Percentiles rank a stretch among this genome's conserved stretches.
phyloP scores from a whole-genome alignment of 371 early-diverging fungal species.

The Rhizopus stolonifer region DNA sequence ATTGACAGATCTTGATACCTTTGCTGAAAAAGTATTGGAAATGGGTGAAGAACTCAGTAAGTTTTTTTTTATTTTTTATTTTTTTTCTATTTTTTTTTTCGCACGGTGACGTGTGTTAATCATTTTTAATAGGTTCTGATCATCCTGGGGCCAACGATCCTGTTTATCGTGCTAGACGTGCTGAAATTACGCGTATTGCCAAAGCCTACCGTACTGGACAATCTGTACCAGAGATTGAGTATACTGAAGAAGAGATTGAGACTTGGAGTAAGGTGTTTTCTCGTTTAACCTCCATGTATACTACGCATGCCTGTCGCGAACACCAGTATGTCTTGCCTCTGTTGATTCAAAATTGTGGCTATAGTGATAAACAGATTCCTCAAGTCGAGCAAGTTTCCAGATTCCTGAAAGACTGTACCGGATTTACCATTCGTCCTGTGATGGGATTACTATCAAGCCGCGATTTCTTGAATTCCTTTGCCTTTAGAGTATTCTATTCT shows the following conservation, averaged over 20 bases:
- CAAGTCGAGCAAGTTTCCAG: slow-evolving; percentile 89
- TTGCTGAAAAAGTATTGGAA: slow-evolving; percentile 90
- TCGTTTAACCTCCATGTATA: slow-evolving; percentile 75
- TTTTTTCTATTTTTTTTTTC: too few relatives aligned
- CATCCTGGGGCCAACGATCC: slow-evolving; percentile 94
- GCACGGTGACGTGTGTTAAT: too few relatives aligned
- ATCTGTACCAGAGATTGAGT: slow-evolving; percentile 83
- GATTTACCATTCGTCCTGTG: slow-evolving; percentile 93
- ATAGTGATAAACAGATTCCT: slow-evolving; percentile 82
- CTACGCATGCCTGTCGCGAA: slow-evolving; percentile 90
- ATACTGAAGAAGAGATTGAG: slow-evolving; percentile 77
- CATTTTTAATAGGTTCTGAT: slow-evolving; percentile 74
- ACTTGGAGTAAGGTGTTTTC: slow-evolving; percentile 89
- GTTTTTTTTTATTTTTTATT: background rate
- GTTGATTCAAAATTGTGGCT: slow-evolving; percentile 91
- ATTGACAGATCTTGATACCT: slow-evolving; percentile 88
- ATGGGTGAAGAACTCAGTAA: slow-evolving; percentile 87
- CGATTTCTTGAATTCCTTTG: slow-evolving; percentile 96
- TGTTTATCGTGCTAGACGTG: slow-evolving; percentile 82
- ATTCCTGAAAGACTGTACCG: slow-evolving; percentile 95
- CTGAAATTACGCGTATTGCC: slow-evolving; percentile 86
- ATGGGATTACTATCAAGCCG: slow-evolving; percentile 93
- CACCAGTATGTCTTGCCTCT: slow-evolving; percentile 90
- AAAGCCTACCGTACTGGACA: slow-evolving; percentile 81
- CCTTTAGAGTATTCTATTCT: slow-evolving; percentile 95